These are phyloP conservation scores for Solanum virginianum DNA, from an alignment of 257 asterid genomes.

Conservation along the genomic window DNA sequence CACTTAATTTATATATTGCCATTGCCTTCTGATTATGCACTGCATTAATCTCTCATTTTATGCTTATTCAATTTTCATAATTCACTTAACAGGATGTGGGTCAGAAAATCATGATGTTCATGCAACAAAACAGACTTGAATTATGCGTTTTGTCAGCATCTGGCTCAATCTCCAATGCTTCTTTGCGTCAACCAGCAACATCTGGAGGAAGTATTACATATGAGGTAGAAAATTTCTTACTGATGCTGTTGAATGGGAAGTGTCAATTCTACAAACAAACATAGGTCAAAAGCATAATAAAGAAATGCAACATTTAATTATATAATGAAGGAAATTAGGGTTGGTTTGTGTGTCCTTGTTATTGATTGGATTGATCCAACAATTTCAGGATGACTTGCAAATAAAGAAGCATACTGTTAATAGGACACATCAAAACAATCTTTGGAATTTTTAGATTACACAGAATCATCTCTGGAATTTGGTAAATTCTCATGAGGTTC, in stretches of 20 bases:
- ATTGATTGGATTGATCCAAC: not conserved
- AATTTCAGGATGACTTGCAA: not conserved
- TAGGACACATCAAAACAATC: not conserved
- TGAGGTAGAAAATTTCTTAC: constrained; percentile 27
- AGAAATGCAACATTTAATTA: not conserved
- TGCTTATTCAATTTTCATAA: not conserved
- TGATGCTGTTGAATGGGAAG: not conserved
- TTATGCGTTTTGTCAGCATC: constrained; percentile 50
- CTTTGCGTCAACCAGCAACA: constrained; percentile 50
- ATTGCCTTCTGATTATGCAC: not conserved
- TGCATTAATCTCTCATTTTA: not conserved
- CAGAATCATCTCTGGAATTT: not conserved
- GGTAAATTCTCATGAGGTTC: not conserved
- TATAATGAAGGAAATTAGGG: not conserved
- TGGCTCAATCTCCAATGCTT: constrained; percentile 48
- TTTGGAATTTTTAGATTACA: not conserved
- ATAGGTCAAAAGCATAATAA: not conserved
- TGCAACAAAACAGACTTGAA: constrained; percentile 44
- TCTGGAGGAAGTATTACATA: constrained; percentile 48
- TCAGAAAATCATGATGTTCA: constrained; percentile 42
- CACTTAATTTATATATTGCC: not conserved
- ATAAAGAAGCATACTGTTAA: not conserved
- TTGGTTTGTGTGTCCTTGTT: not conserved
- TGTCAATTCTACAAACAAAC: not conserved
- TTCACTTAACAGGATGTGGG: constrained; percentile 33